Base-by-base conservation (phyloP, 345 rosid genomes). In the Cochlearia excelsa region DNA sequence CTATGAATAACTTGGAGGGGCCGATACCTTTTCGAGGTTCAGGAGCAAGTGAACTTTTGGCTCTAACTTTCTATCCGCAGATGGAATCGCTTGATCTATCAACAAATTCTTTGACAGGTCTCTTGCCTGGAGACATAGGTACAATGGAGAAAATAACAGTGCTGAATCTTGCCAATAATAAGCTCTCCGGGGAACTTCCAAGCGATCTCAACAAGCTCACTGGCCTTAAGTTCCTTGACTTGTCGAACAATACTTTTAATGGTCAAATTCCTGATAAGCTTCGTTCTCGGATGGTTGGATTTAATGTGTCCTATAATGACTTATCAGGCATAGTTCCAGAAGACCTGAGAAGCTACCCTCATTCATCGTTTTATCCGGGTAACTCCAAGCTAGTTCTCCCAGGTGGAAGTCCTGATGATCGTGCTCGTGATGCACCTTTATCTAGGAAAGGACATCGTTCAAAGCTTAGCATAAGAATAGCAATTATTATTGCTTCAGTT, bases 71-170 rank as follows among this genome's bases (percentile, higher is more conserved):
- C 60, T 59, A 51, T 66, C 79, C 82, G 38, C 78, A 31, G 30
- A 71, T 88, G 85, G 95, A 86, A 77, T 84, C 68, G 69, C 93
- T 92, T 70, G 98, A 92, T 79, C 96, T 92, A 62, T 92, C 96
- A 7, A 50, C 79, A 45, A 92, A 92, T 77, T 80, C 79, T 56
- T 77, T 92, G 60, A 61, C 70, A 4, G 95, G 90, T 58, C 51
- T 49, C 52, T 75, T 92, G 73, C 84, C 93, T 46, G 71, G 81
- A 4, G 84, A 77, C 47, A 76, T 88, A 38, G 88, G 96, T 53
- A 73, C 80, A 51, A 41, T 84, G 77, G 88, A 59, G 43, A 70
- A 59, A 50, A 82, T 92, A 47, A 77, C 35, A 46, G 71, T 79
- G 75, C 79, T 92, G 61, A 82, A 74, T 75, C 76, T 92, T 54